phyloP scores from a whole-genome alignment of 148 eudicot species.

The Oxyria digyna region DNA sequence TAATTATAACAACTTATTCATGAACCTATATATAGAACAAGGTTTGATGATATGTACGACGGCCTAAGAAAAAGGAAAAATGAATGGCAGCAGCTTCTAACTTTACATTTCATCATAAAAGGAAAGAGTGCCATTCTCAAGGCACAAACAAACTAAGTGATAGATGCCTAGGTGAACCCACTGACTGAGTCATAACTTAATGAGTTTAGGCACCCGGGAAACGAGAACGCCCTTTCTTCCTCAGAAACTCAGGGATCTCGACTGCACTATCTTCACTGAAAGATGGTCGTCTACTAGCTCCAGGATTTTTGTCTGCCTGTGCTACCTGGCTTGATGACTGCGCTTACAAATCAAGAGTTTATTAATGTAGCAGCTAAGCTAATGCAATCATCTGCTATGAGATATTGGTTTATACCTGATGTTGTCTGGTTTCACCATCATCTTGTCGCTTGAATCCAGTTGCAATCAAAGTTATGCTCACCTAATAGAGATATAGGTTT shows the following conservation, averaged over 20 bases:
- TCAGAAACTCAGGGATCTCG: slow-evolving; percentile 93
- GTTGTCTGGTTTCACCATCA: slow-evolving; percentile 43
- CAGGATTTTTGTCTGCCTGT: slow-evolving; percentile 40
- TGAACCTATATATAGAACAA: slow-evolving; percentile 4
- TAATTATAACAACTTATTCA: background rate
- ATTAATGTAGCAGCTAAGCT: background rate
- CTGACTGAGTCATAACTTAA: too few relatives aligned
- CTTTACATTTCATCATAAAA: slow-evolving; percentile 1
- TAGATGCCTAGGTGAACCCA: too few relatives aligned
- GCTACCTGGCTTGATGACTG: slow-evolving; percentile 48
- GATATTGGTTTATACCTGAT: slow-evolving; percentile 31
- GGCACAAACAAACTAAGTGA: background rate
- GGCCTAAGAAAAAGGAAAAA: background rate
- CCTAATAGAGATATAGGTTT: slow-evolving; percentile 22
- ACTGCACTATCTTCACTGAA: slow-evolving; percentile 69
- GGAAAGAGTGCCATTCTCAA: background rate
- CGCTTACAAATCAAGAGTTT: slow-evolving; percentile 4
- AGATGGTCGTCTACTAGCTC: slow-evolving; percentile 49
- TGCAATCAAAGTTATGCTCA: slow-evolving; percentile 67
- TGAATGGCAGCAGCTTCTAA: background rate
- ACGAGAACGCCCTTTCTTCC: slow-evolving; percentile 96
- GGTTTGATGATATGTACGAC: background rate
- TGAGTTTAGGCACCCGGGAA: slow-evolving; percentile 75
- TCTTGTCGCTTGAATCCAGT: slow-evolving; percentile 78
- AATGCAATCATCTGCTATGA: background rate